Conservation (phyloP, 768 basidiomycete species). For the Mycena venus region DNA sequence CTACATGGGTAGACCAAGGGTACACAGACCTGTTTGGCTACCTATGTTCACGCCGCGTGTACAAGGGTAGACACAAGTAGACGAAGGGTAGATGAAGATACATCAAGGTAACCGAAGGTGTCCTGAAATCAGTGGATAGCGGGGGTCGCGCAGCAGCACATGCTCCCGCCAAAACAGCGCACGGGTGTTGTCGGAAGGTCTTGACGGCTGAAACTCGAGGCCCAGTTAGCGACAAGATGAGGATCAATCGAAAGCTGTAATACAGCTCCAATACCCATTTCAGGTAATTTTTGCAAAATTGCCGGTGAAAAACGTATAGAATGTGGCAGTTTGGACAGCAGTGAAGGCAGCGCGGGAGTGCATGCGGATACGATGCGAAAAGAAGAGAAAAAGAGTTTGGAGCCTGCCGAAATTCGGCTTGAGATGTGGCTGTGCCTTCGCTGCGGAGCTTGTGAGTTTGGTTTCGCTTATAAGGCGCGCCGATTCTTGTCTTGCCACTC, state of each 20-base stretch:
- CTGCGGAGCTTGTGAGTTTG: constrained; percentile 20
- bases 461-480: constrained; percentile 11
- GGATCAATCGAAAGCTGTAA: background rate
- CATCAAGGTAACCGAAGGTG: too few relatives aligned
- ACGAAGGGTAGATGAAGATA: too few relatives aligned
- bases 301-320: background rate
- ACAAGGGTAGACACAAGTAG: too few relatives aligned
- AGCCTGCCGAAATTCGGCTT: background rate
- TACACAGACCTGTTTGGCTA: too few relatives aligned
- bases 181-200: background rate
- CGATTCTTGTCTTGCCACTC: background rate
- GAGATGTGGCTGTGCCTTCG: background rate
- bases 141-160: too few relatives aligned
- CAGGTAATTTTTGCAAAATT: background rate
- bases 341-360: background rate
- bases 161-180: background rate
- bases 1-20: too few relatives aligned
- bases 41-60: too few relatives aligned
- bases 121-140: too few relatives aligned
- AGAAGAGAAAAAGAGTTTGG: background rate
- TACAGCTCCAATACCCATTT: background rate
- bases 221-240: background rate
- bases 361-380: background rate
- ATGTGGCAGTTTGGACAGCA: background rate
- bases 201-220: background rate